Base-by-base conservation (phyloP, 2,329 filamentous ascomycete species). In the Tympanopsis confertula region DNA sequence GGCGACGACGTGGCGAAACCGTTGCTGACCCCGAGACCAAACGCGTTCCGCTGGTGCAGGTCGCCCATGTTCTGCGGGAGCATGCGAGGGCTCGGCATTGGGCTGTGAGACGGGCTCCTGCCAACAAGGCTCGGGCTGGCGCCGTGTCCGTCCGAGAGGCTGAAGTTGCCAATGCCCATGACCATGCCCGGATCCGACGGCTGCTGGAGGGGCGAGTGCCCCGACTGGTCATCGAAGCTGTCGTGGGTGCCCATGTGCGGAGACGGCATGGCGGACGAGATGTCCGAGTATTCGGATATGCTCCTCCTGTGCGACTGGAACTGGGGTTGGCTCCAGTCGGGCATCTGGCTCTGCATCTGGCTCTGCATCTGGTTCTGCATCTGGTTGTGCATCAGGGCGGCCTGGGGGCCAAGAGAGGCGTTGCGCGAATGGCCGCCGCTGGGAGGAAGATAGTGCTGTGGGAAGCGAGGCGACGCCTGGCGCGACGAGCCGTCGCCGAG, bases 281-380 rank as follows among this genome's bases (percentile, higher is more conserved):
- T 80, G 47, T 95, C 89, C 3, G 87, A 94, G 50, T 82, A 87
- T 48, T 94, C 89, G n/a, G 88, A 95, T 1, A 86, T 84, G 28
- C 76, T 79, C 50, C 88, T 77, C 48, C 87, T 74, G 54, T 95
- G 89, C n/a, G 74, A 68, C 46, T 85, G 81, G 52, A 94, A 95
- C 42, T 26, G 22, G 22, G 22, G 22, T n/a, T n/a, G 22, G 22
- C n/a, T 26, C 22, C 22, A 26, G 22, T 26, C 22, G n/a, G 22
- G 7, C 7, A 26, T 26, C 7, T 26, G 22, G 22, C 7, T 7
- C 22, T 26, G 22, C n/a, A n/a, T n/a, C n/a, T n/a, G n/a, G n/a
- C n/a, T n/a, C n/a, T n/a, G n/a, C n/a, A n/a, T n/a, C n/a, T n/a
- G n/a, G n/a, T n/a, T n/a, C n/a, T n/a, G n/a, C n/a, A n/a, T n/a